Percentiles rank a stretch among this genome's conserved stretches.
Conservation (phyloP, 768 basidiomycete species). For the Mycena latifolia region DNA sequence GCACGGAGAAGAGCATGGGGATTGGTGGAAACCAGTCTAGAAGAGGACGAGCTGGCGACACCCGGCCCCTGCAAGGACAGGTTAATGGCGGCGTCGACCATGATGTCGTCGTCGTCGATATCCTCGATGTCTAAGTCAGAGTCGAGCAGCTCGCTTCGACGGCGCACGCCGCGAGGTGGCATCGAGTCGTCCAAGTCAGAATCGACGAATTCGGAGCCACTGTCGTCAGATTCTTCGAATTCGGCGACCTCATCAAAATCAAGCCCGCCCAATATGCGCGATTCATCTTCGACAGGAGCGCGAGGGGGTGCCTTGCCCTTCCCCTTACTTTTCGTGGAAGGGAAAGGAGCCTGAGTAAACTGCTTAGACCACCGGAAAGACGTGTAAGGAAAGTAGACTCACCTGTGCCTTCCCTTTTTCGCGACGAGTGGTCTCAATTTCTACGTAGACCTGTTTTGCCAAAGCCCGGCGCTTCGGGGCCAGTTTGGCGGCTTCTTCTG, state of each 20-base stretch:
- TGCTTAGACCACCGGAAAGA: constrained; percentile 7
- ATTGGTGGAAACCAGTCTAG: constrained; percentile 49
- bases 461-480: constrained; percentile 25
- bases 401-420: constrained; percentile 42
- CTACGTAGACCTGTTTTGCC: constrained; percentile 35
- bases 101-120: constrained; percentile 58
- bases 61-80: constrained; percentile 59
- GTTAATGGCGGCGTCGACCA: constrained; percentile 70
- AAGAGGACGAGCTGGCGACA: constrained; percentile 54
- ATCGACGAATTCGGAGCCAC: constrained; percentile 72
- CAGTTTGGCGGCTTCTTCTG: background rate
- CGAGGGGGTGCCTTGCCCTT: constrained; percentile 49
- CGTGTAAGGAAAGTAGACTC: constrained; percentile 11
- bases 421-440: constrained; percentile 18
- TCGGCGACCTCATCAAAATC: constrained; percentile 54
- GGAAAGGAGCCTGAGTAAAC: constrained; percentile 19
- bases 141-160: constrained; percentile 35
- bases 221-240: constrained; percentile 65
- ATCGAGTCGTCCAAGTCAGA: constrained; percentile 21
- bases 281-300: constrained; percentile 48
- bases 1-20: constrained; percentile 58
- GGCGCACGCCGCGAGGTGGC: constrained; percentile 20
- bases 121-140: constrained; percentile 52
- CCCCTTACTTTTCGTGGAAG: constrained; percentile 43
- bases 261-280: constrained; percentile 32